Conservation (phyloP, 2,329 filamentous ascomycete species). For the Cladosporium sp. region DNA sequence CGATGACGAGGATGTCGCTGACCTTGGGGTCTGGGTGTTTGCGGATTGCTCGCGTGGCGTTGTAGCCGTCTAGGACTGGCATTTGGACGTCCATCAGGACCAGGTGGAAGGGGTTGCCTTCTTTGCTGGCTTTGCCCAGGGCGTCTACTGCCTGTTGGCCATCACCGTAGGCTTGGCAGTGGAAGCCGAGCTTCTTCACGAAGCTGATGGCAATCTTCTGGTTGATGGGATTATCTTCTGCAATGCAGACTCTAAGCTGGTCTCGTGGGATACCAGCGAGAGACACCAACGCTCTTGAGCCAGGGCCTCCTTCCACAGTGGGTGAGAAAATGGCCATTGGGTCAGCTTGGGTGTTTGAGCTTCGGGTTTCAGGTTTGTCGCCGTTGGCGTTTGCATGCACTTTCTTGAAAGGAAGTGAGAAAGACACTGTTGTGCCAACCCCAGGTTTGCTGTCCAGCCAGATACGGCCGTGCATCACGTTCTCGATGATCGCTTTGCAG, state of each 20-base stretch:
- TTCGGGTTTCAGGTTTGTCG: conserved; percentile 25
- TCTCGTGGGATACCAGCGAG: conserved; percentile 73
- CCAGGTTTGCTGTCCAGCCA: conserved; percentile 75
- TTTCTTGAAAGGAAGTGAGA: conserved; percentile 84
- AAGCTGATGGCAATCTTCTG: conserved; percentile 93
- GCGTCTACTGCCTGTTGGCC: conserved; percentile 86
- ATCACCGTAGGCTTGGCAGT: conserved; percentile 86
- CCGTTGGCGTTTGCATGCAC: conserved; percentile 56
- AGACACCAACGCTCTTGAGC: conserved; percentile 51
- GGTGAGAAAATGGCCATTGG: conserved; percentile 58
- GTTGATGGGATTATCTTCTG: conserved; percentile 93
- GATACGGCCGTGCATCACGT: conserved; percentile 85
- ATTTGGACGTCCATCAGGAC: conserved; percentile 97
- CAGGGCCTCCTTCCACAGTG: conserved; percentile 43
- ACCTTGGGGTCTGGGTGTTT: conserved; percentile 75
- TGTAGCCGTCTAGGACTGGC: conserved; percentile 89
- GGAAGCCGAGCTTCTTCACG: conserved; percentile 80
- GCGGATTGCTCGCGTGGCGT: conserved; percentile 81
- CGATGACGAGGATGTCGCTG: conserved; percentile 84
- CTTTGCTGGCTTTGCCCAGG: conserved; percentile 68
- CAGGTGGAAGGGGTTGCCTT: conserved; percentile 79
- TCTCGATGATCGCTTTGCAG: conserved; percentile 90
- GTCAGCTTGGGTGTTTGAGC: conserved; percentile 43
- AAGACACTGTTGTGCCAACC: conserved; percentile 70
- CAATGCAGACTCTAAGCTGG: conserved; percentile 83